Evolutionary conservation across 768 basidiomycete genomes (phyloP).

Genomic region (Lactarius hatsudake): DNA sequence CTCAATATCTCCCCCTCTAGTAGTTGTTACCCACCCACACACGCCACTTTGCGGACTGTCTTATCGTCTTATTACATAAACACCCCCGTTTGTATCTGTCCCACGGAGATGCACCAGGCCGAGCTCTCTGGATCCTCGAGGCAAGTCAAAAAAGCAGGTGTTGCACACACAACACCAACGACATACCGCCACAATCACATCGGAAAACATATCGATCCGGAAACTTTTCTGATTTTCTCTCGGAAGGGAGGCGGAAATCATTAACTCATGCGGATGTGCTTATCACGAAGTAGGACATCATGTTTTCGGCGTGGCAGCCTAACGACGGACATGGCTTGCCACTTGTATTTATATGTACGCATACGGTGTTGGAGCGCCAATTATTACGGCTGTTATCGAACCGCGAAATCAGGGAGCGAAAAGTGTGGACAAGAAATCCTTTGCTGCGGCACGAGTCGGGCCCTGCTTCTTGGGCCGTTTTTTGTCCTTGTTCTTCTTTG

Average conservation of each 20-base stretch:
- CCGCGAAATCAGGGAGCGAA: constrained; percentile 66
- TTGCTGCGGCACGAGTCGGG: constrained; percentile 59
- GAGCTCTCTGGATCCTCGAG: constrained; percentile 14
- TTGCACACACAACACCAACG: neutral
- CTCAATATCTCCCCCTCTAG: constrained; percentile 3
- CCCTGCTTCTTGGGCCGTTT: constrained; percentile 63
- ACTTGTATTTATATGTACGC: constrained; percentile 15
- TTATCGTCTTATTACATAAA: constrained; percentile 16
- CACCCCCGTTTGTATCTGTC: constrained; percentile 11
- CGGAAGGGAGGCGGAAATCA: constrained; percentile 16
- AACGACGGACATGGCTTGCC: constrained; percentile 23
- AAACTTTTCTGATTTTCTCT: constrained; percentile 18
- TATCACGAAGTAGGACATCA: constrained; percentile 27
- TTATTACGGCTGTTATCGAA: constrained; percentile 14
- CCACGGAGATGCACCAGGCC: constrained; percentile 13
- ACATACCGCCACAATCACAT: constrained; percentile 24
- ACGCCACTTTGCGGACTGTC: constrained; percentile 12
- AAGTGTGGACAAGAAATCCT: constrained; percentile 81
- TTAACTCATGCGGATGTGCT: constrained; percentile 15
- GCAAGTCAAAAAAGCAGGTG: neutral
- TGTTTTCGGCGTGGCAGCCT: constrained; percentile 29
- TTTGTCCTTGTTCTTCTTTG: constrained; percentile 55
- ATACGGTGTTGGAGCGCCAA: neutral
- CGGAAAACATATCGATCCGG: constrained; percentile 4
- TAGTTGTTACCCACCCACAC: constrained; percentile 7